Evolutionary conservation across 2,329 filamentous ascomycete genomes (phyloP).

Genomic region (Xylaria sp.): DNA sequence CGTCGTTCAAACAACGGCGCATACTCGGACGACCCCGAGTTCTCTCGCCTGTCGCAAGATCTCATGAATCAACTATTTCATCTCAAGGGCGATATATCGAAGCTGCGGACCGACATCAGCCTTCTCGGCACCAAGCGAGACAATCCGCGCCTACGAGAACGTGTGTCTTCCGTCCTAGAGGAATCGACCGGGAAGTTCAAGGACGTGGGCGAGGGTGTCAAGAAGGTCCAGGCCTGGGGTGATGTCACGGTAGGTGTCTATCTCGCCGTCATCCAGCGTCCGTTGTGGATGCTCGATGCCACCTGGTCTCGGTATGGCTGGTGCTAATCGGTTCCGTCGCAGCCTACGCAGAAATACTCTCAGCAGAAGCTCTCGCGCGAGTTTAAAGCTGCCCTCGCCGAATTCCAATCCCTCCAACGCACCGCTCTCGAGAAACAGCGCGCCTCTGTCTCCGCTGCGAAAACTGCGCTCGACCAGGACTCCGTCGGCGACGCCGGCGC

Average conservation of each 20-base stretch:
- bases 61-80: conserved; percentile 91
- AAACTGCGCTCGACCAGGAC: conserved; percentile 77
- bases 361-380: conserved; percentile 95
- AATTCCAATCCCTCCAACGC: conserved; percentile 93
- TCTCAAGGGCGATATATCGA: conserved; percentile 87
- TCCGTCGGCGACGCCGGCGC: conserved; percentile 48
- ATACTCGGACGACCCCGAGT: conserved; percentile 93
- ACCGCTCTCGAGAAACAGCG: conserved; percentile 92
- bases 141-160: conserved; percentile 88
- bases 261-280: not conserved
- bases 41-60: conserved; percentile 82
- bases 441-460: conserved; percentile 83
- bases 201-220: conserved; percentile 91
- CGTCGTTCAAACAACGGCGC: conserved; percentile 57
- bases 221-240: conserved; percentile 89
- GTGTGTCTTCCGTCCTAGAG: conserved; percentile 87
- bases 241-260: conserved; percentile 75
- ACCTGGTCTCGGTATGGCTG: not conserved
- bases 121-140: conserved; percentile 91
- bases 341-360: conserved; percentile 96
- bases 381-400: conserved; percentile 86
- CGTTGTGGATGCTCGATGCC: not conserved
- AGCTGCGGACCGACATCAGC: conserved; percentile 84
- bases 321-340: conserved; percentile 31
- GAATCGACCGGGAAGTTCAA: conserved; percentile 89